Conservation (phyloP, 768 basidiomycete species). For the Russula virescens region DNA sequence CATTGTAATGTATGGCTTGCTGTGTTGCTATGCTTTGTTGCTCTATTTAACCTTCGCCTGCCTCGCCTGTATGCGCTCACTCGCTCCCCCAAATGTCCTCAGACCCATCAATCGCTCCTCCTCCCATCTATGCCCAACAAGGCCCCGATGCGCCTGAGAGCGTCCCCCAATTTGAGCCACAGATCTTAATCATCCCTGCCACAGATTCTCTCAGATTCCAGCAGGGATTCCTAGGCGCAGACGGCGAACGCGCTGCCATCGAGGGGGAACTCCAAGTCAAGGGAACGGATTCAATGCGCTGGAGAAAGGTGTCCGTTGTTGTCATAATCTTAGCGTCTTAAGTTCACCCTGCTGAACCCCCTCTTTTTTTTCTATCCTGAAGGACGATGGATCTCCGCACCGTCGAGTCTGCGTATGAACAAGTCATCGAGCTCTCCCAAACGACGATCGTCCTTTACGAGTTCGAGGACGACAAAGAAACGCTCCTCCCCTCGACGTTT, state of each 20-base stretch:
- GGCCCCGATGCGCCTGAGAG: background rate
- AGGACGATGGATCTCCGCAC: constrained; percentile 65
- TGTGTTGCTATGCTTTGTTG: background rate
- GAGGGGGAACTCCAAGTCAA: constrained; percentile 88
- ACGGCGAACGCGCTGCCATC: constrained; percentile 74
- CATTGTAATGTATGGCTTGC: background rate
- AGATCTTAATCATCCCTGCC: constrained; percentile 71
- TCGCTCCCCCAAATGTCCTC: constrained; percentile 6
- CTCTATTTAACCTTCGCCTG: background rate
- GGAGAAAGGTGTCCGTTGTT: constrained; percentile 67
- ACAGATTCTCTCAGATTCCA: constrained; percentile 72
- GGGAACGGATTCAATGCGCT: constrained; percentile 47
- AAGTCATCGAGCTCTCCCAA: constrained; percentile 59
- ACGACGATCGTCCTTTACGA: constrained; percentile 54
- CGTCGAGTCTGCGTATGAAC: constrained; percentile 55
- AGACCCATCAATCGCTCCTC: constrained; percentile 3
- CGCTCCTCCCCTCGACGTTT: constrained; percentile 52
- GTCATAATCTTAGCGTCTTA: constrained; percentile 11
- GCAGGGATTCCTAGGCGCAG: constrained; percentile 79
- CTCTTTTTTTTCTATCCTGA: constrained; percentile 19
- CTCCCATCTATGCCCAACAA: constrained; percentile 22
- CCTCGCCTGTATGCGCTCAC: background rate
- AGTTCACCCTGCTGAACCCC: constrained; percentile 19
- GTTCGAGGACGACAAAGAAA: constrained; percentile 33
- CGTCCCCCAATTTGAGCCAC: constrained; percentile 34